These are phyloP conservation scores for Dothistroma pini DNA, from an alignment of 2,329 filamentous ascomycete species.

Conservation along the genomic window DNA sequence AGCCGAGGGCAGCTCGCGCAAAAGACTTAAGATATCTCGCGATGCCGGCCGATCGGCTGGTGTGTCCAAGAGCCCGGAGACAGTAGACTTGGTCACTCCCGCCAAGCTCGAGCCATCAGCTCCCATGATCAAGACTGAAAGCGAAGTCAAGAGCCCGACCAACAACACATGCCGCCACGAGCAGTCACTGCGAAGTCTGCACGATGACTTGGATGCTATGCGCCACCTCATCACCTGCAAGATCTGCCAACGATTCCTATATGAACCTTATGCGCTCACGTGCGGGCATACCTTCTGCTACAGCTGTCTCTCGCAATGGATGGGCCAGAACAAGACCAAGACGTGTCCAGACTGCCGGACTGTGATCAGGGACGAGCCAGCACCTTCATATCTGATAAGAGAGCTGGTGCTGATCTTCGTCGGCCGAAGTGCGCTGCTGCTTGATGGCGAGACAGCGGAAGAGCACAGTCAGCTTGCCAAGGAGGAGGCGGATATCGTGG, in stretches of 20 bases:
- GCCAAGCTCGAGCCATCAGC: constrained; percentile 5
- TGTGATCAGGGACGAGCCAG: constrained; percentile 55
- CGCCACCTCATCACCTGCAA: constrained; percentile 61
- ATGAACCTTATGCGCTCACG: constrained; percentile 64
- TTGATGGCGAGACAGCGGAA: constrained; percentile 59
- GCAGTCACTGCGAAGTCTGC: constrained; percentile 25
- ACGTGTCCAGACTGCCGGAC: constrained; percentile 67
- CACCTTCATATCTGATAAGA: constrained; percentile 63
- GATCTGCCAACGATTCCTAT: constrained; percentile 64
- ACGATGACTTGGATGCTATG: constrained; percentile 57
- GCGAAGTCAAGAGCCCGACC: neutral
- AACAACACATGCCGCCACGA: constrained; percentile 24
- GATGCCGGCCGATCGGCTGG: constrained; percentile 15
- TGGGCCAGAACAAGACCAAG: constrained; percentile 58
- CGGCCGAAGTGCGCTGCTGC: constrained; percentile 57
- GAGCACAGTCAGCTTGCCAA: constrained; percentile 56
- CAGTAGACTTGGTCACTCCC: constrained; percentile 11
- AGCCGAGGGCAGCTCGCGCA: constrained; percentile 23
- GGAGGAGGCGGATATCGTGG: constrained; percentile 58
- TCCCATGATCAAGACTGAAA: neutral
- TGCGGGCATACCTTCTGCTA: constrained; percentile 74
- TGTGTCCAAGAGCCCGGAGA: constrained; percentile 9
- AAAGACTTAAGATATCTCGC: constrained; percentile 25
- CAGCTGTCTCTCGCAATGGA: constrained; percentile 47
- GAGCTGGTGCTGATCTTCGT: constrained; percentile 63